Percentiles rank a stretch among this genome's conserved stretches.
Evolutionary conservation across 2,329 filamentous ascomycete species (phyloP).

Genomic region (Ophiostoma sp.): DNA sequence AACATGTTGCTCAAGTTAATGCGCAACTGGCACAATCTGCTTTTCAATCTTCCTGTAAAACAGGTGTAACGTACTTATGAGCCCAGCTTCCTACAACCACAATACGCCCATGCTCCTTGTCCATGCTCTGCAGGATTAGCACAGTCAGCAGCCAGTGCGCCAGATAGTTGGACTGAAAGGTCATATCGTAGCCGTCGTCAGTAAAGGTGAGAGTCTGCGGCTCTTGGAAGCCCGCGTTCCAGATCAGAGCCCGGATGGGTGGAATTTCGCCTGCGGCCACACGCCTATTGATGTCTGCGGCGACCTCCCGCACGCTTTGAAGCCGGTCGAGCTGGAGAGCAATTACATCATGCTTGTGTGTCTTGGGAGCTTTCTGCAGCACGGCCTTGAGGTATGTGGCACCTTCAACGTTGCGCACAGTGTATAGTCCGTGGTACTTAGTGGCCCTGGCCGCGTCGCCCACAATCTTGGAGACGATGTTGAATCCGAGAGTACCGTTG

Average conservation of each 20-base stretch:
- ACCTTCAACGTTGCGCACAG: conserved; percentile 21
- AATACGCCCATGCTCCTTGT: not conserved
- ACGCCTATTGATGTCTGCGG: conserved; percentile 25
- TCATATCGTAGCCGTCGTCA: conserved; percentile 34
- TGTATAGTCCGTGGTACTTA: conserved; percentile 24
- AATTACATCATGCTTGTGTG: conserved; percentile 25
- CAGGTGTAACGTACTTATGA: not conserved
- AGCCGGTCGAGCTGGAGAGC: conserved; percentile 26
- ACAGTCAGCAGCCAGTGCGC: conserved; percentile 34
- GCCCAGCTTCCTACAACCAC: not conserved
- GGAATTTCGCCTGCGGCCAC: conserved; percentile 29
- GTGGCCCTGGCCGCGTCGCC: conserved; percentile 5
- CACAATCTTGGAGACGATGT: conserved; percentile 21
- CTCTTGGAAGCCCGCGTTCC: conserved; percentile 31
- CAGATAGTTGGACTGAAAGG: conserved; percentile 35
- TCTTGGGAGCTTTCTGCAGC: conserved; percentile 17
- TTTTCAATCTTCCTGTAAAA: too few relatives aligned
- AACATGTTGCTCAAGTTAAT: too few relatives aligned
- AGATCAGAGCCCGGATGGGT: conserved; percentile 31
- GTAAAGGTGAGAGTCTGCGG: conserved; percentile 30
- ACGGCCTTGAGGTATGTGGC: conserved; percentile 21
- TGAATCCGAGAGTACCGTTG: conserved; percentile 25
- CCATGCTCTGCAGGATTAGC: conserved; percentile 29
- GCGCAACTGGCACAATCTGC: too few relatives aligned
- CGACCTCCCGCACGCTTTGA: conserved; percentile 25